Conservation (phyloP, 768 basidiomycete genomes). For the Tremella yokohamensis region DNA sequence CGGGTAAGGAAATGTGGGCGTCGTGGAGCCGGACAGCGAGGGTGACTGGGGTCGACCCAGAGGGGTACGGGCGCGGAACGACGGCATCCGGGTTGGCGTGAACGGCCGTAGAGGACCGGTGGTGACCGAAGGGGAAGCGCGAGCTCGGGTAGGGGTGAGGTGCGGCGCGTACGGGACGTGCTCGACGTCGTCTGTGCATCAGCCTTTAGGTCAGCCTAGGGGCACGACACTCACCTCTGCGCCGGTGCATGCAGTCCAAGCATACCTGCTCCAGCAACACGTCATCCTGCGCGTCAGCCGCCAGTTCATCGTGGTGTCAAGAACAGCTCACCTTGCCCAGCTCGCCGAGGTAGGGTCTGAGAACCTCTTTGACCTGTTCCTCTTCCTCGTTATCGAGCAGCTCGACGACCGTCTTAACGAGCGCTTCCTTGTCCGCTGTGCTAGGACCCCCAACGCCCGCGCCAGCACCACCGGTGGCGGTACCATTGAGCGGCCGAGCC, state of each 20-base stretch:
- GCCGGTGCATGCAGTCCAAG: conserved; percentile 92
- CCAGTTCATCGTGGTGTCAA: conserved; percentile 1
- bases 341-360: conserved; percentile 65
- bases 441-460: too few species aligned
- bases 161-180: conserved; percentile 58
- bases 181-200: conserved; percentile 41
- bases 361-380: conserved; percentile 72
- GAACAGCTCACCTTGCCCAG: conserved; percentile 51
- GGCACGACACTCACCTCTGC: conserved; percentile 69
- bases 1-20: conserved; percentile 53
- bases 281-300: conserved; percentile 32
- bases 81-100: conserved; percentile 49
- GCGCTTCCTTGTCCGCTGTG: conserved; percentile 56
- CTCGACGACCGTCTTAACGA: conserved; percentile 69
- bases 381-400: conserved; percentile 78
- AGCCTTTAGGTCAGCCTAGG: conserved; percentile 54
- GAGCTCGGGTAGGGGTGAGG: conserved; percentile 65
- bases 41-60: conserved; percentile 47
- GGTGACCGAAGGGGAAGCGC: conserved; percentile 71
- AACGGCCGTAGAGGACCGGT: conserved; percentile 62
- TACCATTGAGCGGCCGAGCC: background rate
- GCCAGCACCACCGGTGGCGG: conserved; percentile 1
- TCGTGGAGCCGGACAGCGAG: conserved; percentile 38
- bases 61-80: conserved; percentile 44
- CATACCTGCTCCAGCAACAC: conserved; percentile 70